Conservation (phyloP, 345 rosid genomes). For the Raphanus raphanistrum region DNA sequence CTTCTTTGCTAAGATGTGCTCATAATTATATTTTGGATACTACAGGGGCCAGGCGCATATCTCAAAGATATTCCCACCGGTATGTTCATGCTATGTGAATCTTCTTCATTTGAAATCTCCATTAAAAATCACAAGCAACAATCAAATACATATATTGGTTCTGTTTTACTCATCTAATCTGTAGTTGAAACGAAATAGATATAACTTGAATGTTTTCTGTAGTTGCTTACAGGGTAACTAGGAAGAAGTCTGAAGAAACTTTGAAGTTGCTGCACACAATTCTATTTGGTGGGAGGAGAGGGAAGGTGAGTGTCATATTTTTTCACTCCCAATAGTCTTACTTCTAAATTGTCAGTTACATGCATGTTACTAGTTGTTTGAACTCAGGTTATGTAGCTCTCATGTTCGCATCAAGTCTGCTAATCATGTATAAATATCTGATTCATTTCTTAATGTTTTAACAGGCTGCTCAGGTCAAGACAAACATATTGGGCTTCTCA, state of each 20-base stretch:
- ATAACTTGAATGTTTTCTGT: slow-evolving; percentile 22
- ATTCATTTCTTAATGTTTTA: slow-evolving; percentile 34
- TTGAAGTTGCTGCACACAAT: slow-evolving; percentile 75
- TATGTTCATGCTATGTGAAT: slow-evolving; percentile 38
- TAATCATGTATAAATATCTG: slow-evolving; percentile 15
- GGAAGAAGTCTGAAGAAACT: slow-evolving; percentile 78
- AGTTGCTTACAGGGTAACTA: slow-evolving; percentile 83
- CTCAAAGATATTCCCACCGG: slow-evolving; percentile 95
- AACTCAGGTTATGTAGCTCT: not conserved
- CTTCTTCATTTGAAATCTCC: not conserved
- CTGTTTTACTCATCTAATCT: slow-evolving; percentile 8
- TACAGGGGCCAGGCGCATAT: slow-evolving; percentile 83
- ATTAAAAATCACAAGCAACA: not conserved
- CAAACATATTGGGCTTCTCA: slow-evolving; percentile 78
- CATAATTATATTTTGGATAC: slow-evolving; percentile 33
- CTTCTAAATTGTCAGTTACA: not conserved
- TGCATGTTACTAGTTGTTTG: not conserved
- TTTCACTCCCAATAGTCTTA: not conserved
- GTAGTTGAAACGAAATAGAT: slow-evolving; percentile 6
- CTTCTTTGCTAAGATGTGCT: slow-evolving; percentile 8
- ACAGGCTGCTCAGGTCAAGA: slow-evolving; percentile 89
- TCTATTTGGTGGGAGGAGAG: slow-evolving; percentile 70
- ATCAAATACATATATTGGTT: not conserved
- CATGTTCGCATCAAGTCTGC: slow-evolving; percentile 2
- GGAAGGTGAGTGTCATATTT: slow-evolving; percentile 56